phyloP scores from a whole-genome alignment of 768 basidiomycete genomes.

The Agaricus sinodeliciosus region DNA sequence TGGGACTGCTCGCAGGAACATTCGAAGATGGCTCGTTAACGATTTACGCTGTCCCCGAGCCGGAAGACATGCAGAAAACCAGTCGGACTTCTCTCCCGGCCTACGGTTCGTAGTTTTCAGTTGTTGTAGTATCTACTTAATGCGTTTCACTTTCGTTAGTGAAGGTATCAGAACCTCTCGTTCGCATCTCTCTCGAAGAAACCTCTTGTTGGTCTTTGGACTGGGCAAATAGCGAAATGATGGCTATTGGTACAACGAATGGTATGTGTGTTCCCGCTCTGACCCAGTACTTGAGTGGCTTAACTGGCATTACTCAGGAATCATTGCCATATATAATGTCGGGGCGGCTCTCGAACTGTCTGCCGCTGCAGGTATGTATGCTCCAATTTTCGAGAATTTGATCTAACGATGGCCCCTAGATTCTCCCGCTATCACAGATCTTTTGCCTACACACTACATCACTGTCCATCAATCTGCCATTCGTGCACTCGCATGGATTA shows the following conservation, averaged over 20 bases:
- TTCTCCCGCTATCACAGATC: conserved; percentile 24
- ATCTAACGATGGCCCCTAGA: conserved; percentile 14
- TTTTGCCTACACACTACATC: conserved; percentile 69
- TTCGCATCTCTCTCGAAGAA: conserved; percentile 72
- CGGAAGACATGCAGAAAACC: conserved; percentile 37
- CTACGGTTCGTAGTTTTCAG: conserved; percentile 36
- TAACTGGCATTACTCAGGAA: conserved; percentile 27
- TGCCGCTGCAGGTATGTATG: conserved; percentile 23
- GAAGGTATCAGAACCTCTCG: conserved; percentile 50
- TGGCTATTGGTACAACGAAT: conserved; percentile 82
- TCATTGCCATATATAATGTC: conserved; percentile 53
- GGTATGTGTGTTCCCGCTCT: conserved; percentile 39
- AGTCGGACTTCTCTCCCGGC: conserved; percentile 30
- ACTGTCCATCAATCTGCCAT: conserved; percentile 75
- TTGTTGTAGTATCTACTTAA: not conserved
- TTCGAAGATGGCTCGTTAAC: conserved; percentile 86
- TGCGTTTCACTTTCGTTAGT: conserved; percentile 30
- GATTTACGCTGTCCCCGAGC: conserved; percentile 76
- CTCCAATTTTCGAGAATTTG: not conserved
- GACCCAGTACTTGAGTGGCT: not conserved
- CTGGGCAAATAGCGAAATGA: conserved; percentile 80
- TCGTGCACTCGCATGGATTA: conserved; percentile 70
- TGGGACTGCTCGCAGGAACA: conserved; percentile 79
- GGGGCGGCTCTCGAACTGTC: conserved; percentile 32
- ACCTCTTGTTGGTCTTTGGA: conserved; percentile 76